These are phyloP conservation scores for Croton setiger DNA, from an alignment of 441 rosid species.

Conservation along the genomic window DNA sequence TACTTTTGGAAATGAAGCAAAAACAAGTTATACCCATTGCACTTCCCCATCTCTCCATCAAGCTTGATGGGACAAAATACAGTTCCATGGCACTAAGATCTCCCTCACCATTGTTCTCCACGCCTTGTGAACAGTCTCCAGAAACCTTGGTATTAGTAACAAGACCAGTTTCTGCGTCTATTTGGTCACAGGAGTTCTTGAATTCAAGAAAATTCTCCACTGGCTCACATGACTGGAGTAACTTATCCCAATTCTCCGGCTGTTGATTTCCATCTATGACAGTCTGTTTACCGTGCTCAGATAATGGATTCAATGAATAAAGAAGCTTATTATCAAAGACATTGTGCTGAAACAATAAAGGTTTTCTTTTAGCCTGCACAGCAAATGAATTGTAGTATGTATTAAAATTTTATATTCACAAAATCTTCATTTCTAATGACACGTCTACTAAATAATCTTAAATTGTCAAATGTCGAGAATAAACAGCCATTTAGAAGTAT, in stretches of 20 bases:
- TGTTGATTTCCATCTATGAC: conserved; percentile 29
- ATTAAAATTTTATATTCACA: background rate
- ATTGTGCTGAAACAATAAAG: conserved; percentile 48
- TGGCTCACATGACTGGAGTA: conserved; percentile 62
- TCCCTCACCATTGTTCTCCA: conserved; percentile 32
- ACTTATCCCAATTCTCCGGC: conserved; percentile 40
- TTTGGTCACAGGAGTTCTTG: conserved; percentile 27
- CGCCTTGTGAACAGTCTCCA: conserved; percentile 26
- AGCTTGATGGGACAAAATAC: conserved; percentile 62
- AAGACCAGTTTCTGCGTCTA: conserved; percentile 25
- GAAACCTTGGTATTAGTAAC: conserved; percentile 22
- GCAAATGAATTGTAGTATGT: conserved; percentile 12
- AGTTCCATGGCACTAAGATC: conserved; percentile 33
- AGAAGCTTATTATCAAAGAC: conserved; percentile 46
- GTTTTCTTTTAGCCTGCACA: conserved; percentile 82
- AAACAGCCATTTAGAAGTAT: background rate
- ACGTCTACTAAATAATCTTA: background rate
- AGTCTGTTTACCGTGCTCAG: conserved; percentile 31
- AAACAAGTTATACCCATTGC: conserved; percentile 83
- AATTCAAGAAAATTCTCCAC: conserved; percentile 72
- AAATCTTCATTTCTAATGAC: background rate
- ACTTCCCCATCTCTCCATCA: conserved; percentile 93
- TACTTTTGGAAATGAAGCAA: conserved; percentile 11
- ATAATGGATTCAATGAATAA: conserved; percentile 47
- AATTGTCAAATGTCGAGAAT: background rate